Percentiles rank a stretch among this genome's conserved stretches.
These are phyloP conservation scores for Chalciporus chontae DNA, from an alignment of 768 basidiomycete genomes.

Conservation along the genomic window DNA sequence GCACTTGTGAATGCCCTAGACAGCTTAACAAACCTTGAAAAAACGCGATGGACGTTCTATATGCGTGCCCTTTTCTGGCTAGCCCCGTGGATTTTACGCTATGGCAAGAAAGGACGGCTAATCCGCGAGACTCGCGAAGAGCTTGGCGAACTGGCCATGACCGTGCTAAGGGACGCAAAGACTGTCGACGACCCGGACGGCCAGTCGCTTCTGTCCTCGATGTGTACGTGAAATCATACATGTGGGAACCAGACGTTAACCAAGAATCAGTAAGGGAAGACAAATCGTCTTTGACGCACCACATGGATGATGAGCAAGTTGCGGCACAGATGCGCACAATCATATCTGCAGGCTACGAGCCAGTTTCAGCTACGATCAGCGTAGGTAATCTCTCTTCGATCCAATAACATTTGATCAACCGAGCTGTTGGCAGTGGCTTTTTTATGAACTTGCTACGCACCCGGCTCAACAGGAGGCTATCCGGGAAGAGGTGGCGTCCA, in stretches of 20 bases:
- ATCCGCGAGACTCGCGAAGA: conserved; percentile 51
- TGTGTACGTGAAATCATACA: conserved; percentile 36
- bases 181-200: conserved; percentile 39
- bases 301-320: conserved; percentile 47
- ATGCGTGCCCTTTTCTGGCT: conserved; percentile 64
- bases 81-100: conserved; percentile 50
- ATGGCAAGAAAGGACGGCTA: conserved; percentile 58
- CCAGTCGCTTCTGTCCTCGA: conserved; percentile 51
- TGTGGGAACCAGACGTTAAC: conserved; percentile 3
- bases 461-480: conserved; percentile 51
- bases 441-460: conserved; percentile 58
- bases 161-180: conserved; percentile 56
- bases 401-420: conserved; percentile 3
- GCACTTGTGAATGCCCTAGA: conserved; percentile 51
- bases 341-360: conserved; percentile 53
- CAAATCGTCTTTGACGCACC: conserved; percentile 34
- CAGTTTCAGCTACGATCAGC: conserved; percentile 35
- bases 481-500: conserved; percentile 50
- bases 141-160: conserved; percentile 48
- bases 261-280: conserved; percentile 39
- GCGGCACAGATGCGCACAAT: conserved; percentile 61
- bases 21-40: conserved; percentile 58
- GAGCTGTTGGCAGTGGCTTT: conserved; percentile 47
- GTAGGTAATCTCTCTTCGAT: conserved; percentile 17
- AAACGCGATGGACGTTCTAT: conserved; percentile 55